These are phyloP conservation scores for Pholiota conissans DNA, from an alignment of 768 basidiomycete genomes.

Conservation along the genomic window DNA sequence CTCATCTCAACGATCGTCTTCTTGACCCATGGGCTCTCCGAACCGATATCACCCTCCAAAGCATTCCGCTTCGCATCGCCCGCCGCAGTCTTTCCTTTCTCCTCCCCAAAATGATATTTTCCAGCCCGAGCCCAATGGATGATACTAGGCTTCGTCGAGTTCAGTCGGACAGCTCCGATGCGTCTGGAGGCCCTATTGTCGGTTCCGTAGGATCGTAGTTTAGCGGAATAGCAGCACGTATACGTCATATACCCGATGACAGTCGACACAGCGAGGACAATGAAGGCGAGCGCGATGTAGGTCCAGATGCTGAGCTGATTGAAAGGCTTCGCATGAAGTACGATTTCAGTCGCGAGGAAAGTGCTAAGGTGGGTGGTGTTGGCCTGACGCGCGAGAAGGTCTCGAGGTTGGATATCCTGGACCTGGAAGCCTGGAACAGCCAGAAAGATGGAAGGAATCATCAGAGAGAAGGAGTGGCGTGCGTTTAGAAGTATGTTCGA, in stretches of 20 bases:
- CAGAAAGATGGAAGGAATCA: background rate
- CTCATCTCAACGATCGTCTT: background rate
- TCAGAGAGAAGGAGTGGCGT: background rate
- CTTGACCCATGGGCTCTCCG: background rate
- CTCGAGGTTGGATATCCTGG: background rate
- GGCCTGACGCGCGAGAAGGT: background rate
- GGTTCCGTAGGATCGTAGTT: background rate
- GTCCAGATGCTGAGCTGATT: slow-evolving; percentile 24
- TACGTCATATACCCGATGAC: slow-evolving; percentile 24
- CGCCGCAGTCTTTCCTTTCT: background rate
- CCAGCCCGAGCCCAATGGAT: background rate
- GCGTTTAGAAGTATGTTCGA: background rate
- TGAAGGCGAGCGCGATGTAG: slow-evolving; percentile 25
- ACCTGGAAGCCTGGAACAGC: no score
- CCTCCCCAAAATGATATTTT: background rate
- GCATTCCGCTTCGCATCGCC: background rate
- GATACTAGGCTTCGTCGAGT: background rate
- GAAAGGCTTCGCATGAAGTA: slow-evolving; percentile 10
- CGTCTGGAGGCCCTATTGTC: background rate
- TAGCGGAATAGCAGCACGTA: slow-evolving; percentile 25
- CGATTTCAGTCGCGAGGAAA: background rate
- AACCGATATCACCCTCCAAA: background rate
- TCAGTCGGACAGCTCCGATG: background rate
- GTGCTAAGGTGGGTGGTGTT: background rate
- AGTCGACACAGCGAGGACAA: slow-evolving; percentile 18